phyloP scores from a whole-genome alignment of 768 basidiomycete species.

The Auriscalpium vulgare region DNA sequence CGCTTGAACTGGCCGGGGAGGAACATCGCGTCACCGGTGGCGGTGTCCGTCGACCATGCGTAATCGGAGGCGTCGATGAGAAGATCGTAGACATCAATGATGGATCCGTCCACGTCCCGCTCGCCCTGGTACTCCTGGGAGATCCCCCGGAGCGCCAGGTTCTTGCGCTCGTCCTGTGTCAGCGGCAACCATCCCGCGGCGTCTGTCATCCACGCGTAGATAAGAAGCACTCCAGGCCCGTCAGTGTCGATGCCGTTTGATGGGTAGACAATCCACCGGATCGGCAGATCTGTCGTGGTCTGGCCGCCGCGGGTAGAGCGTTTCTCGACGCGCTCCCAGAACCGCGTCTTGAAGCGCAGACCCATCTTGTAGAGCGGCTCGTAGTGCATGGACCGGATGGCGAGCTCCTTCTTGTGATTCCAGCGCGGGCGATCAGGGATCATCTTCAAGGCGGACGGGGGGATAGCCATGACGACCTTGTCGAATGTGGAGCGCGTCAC shows the following conservation, averaged over 20 bases:
- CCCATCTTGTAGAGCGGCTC: slow-evolving; percentile 7
- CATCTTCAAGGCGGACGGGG: slow-evolving; percentile 7
- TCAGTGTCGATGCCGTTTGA: not conserved
- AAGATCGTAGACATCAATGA: no score
- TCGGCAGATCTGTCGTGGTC: not conserved
- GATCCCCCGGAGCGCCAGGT: slow-evolving; percentile 7
- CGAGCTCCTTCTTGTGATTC: slow-evolving; percentile 5
- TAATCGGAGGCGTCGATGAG: no score
- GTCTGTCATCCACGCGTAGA: slow-evolving; percentile 15
- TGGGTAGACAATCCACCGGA: not conserved
- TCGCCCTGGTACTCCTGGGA: slow-evolving; percentile 2
- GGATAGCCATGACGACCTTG: slow-evolving; percentile 7
- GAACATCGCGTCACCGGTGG: no score
- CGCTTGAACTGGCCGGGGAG: no score
- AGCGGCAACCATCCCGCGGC: slow-evolving; percentile 9
- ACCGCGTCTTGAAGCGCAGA: not conserved
- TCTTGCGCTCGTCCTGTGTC: not conserved
- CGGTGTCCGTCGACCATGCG: no score
- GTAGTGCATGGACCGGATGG: slow-evolving; percentile 7
- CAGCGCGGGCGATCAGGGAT: slow-evolving; percentile 9
- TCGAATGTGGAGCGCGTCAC: slow-evolving; percentile 1
- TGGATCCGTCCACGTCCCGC: not conserved
- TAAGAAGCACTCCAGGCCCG: slow-evolving; percentile 13
- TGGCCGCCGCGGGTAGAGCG: not conserved
- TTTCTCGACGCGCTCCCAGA: not conserved